A percentile compares a stretch with the other conserved stretches of the same genome.
These are phyloP conservation scores for Teratosphaeria zuluensis DNA, from an alignment of 2,329 filamentous ascomycete genomes.

Conservation along the genomic window DNA sequence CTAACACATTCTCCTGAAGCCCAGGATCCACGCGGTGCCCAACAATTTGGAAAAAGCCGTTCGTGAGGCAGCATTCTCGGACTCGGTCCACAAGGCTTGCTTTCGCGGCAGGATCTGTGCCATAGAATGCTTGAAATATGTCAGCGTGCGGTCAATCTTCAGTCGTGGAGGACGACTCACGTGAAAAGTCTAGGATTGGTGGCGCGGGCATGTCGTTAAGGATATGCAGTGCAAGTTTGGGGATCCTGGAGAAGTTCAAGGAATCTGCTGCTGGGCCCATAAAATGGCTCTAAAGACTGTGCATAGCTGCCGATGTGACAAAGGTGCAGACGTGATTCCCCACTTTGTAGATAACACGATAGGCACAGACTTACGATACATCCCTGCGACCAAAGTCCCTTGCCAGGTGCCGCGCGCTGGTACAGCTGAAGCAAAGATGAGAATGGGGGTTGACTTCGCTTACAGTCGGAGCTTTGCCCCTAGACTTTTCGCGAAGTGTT, in stretches of 20 bases:
- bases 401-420: neutral
- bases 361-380: neutral
- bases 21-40: neutral
- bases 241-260: neutral
- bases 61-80: neutral
- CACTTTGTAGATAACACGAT: neutral
- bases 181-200: neutral
- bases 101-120: neutral
- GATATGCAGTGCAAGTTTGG: neutral
- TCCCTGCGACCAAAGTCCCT: neutral
- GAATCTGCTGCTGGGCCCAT: neutral
- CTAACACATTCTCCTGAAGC: neutral
- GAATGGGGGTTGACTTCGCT: too few relatives aligned
- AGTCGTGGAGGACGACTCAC: neutral
- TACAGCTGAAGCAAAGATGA: neutral
- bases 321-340: neutral
- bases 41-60: neutral
- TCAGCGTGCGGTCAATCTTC: neutral
- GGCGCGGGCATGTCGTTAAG: neutral
- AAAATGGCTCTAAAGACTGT: neutral
- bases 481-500: too few relatives aligned
- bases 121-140: neutral
- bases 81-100: neutral
- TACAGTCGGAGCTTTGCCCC: too few relatives aligned
- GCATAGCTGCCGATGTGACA: neutral